These are phyloP conservation scores for Magnaporthiopsis rhizophila DNA, from an alignment of 2,329 filamentous ascomycete genomes.

Conservation along the genomic window DNA sequence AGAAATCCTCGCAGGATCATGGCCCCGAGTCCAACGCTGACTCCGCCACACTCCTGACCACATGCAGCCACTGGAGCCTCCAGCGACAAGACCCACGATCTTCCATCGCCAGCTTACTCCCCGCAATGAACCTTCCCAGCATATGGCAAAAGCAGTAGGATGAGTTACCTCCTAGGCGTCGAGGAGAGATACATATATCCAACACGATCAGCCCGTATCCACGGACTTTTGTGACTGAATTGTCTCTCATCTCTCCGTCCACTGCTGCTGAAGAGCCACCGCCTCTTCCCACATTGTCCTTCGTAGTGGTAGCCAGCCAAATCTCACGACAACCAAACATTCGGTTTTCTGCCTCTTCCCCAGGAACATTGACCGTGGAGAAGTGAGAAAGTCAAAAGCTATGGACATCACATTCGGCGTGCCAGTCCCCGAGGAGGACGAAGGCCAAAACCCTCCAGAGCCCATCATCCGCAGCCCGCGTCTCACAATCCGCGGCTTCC, in stretches of 20 bases:
- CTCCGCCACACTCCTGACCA: neutral
- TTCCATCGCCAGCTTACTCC: no score
- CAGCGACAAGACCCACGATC: no score
- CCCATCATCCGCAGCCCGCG: slow-evolving; percentile 22
- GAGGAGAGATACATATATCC: neutral
- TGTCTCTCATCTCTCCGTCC: neutral
- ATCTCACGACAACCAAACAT: neutral
- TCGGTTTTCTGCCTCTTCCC: neutral
- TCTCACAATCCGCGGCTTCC: slow-evolving; percentile 32
- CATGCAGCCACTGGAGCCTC: no score
- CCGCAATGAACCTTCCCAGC: neutral
- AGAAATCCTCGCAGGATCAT: slow-evolving; percentile 2
- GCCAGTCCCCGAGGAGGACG: slow-evolving; percentile 6
- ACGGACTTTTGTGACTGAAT: neutral
- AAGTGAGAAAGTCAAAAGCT: neutral
- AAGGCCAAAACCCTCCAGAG: neutral
- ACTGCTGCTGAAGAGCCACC: no score
- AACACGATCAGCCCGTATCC: neutral
- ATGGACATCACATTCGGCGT: slow-evolving; percentile 5
- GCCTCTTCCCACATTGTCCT: no score
- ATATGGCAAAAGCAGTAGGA: neutral
- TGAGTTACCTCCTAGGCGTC: neutral
- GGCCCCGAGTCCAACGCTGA: slow-evolving; percentile 6
- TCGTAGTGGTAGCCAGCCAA: no score
- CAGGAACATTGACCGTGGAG: no score